These are phyloP conservation scores for Rutstroemia sp. DNA, from an alignment of 2,329 filamentous ascomycete species.

Conservation along the genomic window DNA sequence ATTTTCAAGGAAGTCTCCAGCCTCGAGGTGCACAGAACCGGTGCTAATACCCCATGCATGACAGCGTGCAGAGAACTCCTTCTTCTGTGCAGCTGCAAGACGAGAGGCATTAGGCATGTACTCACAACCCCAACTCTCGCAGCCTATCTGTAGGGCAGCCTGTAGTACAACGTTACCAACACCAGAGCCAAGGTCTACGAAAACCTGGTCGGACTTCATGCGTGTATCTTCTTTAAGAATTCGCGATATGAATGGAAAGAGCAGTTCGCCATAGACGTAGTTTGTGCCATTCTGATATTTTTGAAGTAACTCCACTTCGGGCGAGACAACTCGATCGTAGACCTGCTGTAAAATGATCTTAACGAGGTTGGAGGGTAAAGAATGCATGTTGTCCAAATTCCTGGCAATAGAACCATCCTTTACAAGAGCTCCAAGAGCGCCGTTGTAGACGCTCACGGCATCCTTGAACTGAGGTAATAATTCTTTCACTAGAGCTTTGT, in stretches of 20 bases:
- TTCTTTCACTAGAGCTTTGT: conserved; percentile 57
- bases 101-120: conserved; percentile 88
- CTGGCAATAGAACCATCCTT: conserved; percentile 63
- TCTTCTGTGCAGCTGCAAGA: conserved; percentile 70
- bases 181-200: conserved; percentile 91
- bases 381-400: conserved; percentile 62
- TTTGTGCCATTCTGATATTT: conserved; percentile 87
- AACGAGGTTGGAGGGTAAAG: conserved; percentile 64
- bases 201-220: conserved; percentile 76
- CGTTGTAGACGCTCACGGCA: conserved; percentile 72
- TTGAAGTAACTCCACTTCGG: conserved; percentile 73
- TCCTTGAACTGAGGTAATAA: conserved; percentile 60
- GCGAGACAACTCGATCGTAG: conserved; percentile 88
- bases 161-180: conserved; percentile 95
- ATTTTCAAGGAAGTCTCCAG: conserved; percentile 77
- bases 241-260: conserved; percentile 74
- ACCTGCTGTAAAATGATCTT: conserved; percentile 80
- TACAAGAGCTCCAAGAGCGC: conserved; percentile 56
- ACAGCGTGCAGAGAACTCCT: conserved; percentile 79
- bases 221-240: conserved; percentile 65
- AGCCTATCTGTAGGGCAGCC: conserved; percentile 86
- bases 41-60: conserved; percentile 81
- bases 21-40: conserved; percentile 71
- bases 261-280: conserved; percentile 90
- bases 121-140: conserved; percentile 93